phyloP scores from a whole-genome alignment of 495 filamentous ascomycete species.

The Lindgomyces ingoldianus region DNA sequence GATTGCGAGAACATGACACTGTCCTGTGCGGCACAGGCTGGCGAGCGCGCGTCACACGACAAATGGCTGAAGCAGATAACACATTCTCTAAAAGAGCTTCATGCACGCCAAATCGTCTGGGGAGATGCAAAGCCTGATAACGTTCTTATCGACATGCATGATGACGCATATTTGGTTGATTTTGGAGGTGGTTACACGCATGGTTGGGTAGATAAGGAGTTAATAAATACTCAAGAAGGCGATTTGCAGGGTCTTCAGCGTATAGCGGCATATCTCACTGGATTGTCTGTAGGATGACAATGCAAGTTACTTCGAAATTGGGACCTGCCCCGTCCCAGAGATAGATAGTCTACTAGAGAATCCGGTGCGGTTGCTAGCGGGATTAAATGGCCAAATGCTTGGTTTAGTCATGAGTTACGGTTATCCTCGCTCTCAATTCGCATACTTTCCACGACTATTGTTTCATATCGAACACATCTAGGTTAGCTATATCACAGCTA shows the following conservation, averaged over 20 bases:
- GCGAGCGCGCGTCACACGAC: conserved; percentile 17
- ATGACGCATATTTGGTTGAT: conserved; percentile 41
- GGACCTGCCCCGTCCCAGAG: background rate
- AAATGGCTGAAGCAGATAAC: conserved; percentile 40
- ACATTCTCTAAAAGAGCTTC: conserved; percentile 35
- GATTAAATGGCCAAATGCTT: background rate
- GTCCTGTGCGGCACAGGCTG: conserved; percentile 7
- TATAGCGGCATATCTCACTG: conserved; percentile 20
- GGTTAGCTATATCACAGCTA: background rate
- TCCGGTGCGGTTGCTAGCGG: background rate
- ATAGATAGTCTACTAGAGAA: background rate
- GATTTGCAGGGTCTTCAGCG: conserved; percentile 26
- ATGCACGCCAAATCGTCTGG: conserved; percentile 42
- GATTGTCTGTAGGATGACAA: background rate
- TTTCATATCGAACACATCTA: background rate
- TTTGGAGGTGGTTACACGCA: conserved; percentile 42
- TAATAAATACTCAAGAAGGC: conserved; percentile 24
- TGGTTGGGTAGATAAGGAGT: conserved; percentile 39
- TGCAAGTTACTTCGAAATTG: background rate
- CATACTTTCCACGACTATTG: background rate
- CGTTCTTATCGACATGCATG: conserved; percentile 40
- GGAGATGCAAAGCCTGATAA: conserved; percentile 44
- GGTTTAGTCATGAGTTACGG: background rate
- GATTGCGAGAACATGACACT: conserved; percentile 24
- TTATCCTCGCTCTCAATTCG: background rate